Conservation (phyloP, 129 eudicot species). For the Heracleum sosnowskyi region DNA sequence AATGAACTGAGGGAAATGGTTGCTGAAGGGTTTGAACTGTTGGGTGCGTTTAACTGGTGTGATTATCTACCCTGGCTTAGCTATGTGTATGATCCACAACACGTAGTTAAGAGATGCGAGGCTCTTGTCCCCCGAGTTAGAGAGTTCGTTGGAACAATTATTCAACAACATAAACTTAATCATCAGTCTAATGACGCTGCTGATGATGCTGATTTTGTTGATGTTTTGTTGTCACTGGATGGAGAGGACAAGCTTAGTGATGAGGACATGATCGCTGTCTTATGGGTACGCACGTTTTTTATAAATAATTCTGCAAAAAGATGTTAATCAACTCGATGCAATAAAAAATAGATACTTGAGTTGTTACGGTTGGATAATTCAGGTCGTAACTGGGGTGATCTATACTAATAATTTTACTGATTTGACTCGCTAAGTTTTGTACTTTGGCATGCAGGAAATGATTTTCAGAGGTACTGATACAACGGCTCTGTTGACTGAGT, state of each 20-base stretch:
- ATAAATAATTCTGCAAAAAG: too few relatives aligned
- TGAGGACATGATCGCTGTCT: constrained; percentile 32
- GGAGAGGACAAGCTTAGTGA: constrained; percentile 17
- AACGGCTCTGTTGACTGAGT: constrained; percentile 28
- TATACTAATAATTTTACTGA: too few relatives aligned
- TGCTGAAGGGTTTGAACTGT: constrained; percentile 29
- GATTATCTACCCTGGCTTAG: constrained; percentile 28
- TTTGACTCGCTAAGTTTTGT: not conserved
- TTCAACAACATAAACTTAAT: constrained; percentile 17
- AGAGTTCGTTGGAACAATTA: constrained; percentile 13
- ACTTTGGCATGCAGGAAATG: constrained; percentile 27
- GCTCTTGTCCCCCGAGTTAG: constrained; percentile 24
- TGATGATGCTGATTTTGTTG: constrained; percentile 21
- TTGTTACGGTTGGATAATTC: too few relatives aligned
- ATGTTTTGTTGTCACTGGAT: constrained; percentile 22
- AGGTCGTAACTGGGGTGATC: too few relatives aligned
- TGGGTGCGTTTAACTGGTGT: constrained; percentile 32
- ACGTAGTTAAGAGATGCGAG: constrained; percentile 6
- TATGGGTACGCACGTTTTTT: constrained; percentile 22
- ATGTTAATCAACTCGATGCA: too few relatives aligned
- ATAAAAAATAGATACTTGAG: too few relatives aligned
- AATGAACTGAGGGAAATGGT: constrained; percentile 21
- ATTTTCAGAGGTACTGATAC: constrained; percentile 37
- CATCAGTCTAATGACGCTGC: not conserved
- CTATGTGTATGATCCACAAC: constrained; percentile 12